Conservation (phyloP, 768 basidiomycete species). For the Coprinopsis strossmayeri region DNA sequence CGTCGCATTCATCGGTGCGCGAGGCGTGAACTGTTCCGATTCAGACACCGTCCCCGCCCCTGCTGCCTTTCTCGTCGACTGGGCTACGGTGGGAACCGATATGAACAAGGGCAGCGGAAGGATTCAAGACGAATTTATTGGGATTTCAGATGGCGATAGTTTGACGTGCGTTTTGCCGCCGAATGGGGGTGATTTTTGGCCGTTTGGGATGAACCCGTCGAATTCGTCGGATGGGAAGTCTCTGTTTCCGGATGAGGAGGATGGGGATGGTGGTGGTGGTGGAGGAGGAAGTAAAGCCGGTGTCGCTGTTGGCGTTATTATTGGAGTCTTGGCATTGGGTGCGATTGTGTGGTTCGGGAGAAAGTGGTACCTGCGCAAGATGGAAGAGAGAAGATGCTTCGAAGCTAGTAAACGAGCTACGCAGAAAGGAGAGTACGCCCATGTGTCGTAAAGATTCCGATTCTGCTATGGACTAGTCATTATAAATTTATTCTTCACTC, state of each 20-base stretch:
- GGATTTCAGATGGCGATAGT: slow-evolving; percentile 45
- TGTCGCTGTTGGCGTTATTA: slow-evolving; percentile 45
- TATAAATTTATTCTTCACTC: no score
- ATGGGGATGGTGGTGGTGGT: slow-evolving; percentile 22
- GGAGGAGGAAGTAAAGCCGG: slow-evolving; percentile 36
- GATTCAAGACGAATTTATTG: slow-evolving; percentile 47
- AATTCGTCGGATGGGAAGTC: slow-evolving; percentile 5
- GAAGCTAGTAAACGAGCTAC: slow-evolving; percentile 12
- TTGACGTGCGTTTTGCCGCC: slow-evolving; percentile 68
- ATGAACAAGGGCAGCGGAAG: slow-evolving; percentile 29
- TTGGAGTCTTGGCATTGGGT: slow-evolving; percentile 36
- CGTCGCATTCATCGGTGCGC: slow-evolving; percentile 67
- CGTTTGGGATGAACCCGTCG: slow-evolving; percentile 50
- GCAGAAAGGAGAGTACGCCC: slow-evolving; percentile 15
- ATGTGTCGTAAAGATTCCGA: no score
- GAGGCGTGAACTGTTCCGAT: slow-evolving; percentile 57
- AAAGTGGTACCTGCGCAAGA: slow-evolving; percentile 35
- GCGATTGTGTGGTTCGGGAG: slow-evolving; percentile 41
- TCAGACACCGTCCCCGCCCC: slow-evolving; percentile 44
- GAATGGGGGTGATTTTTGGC: slow-evolving; percentile 65
- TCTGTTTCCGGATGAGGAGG: not conserved
- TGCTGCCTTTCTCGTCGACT: slow-evolving; percentile 53
- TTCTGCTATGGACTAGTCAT: no score
- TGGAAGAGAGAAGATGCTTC: slow-evolving; percentile 17
- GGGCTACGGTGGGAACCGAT: slow-evolving; percentile 30